Base-by-base conservation (phyloP, 805 yeast species). In the Lipomyces kockii region DNA sequence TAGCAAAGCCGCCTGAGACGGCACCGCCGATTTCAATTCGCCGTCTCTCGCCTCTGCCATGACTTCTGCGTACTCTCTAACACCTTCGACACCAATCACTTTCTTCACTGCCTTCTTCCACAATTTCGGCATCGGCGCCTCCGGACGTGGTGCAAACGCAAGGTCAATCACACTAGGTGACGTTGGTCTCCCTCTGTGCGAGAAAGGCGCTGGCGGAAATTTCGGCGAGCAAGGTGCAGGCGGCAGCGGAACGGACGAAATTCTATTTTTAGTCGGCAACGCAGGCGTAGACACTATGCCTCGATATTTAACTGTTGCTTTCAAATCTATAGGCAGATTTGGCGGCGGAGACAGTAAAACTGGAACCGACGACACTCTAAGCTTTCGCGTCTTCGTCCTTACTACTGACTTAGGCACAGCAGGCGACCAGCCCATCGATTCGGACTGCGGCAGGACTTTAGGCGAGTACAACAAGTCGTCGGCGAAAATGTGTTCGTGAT, bases 401-500 rank as follows among this genome's bases (percentile, higher is more conserved):
- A 17, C 22, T 4, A 8, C 22, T 8, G 20, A 17, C 22, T 3
- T 7, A 3, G 49, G 22, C 22, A 43, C 22, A 43, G 22, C 20
- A 17, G 43, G 5, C 17, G 43, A 37, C 43, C 17, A 17, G 49
- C 22, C 49, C 22, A n/a, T n/a, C 22, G 20, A 8, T n/a, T 43
- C 49, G 22, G 49, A n/a, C 11, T 43, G 49, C 22, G 49, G 49
- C 22, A 8, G 4, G 49, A 8, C 49, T 14, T 27, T 20, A 12
- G 27, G 14, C 14, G 62, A 55, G 29, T 12, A 54, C 7, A 49
- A 5, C 8, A 56, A 60, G 12, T 46, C 59, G 34, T 61, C 65
- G 49, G 62, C 70, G 59, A 66, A 66, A 29, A 66, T 35, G 39
- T 66, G 70, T 6, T 63, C 58, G 32, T 66, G 70, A 34, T 63